phyloP scores from a whole-genome alignment of 1,139 yeast genomes.

The Pichia sp. region DNA sequence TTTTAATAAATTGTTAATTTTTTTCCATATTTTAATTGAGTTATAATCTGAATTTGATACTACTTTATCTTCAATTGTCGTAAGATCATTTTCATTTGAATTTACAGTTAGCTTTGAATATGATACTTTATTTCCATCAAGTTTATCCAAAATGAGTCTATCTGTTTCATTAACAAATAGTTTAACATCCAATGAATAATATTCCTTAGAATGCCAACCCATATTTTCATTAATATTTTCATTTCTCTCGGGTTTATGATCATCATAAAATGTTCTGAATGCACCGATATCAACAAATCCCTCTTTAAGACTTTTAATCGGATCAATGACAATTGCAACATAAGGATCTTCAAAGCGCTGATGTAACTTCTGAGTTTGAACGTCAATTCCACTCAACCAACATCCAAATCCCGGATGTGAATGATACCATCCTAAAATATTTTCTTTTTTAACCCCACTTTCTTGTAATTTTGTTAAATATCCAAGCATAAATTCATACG shows the following conservation, averaged over 20 bases:
- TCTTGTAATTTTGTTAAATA: constrained; percentile 56
- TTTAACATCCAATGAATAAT: constrained; percentile 63
- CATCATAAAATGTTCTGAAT: constrained; percentile 56
- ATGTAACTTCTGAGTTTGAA: constrained; percentile 77
- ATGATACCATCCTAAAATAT: constrained; percentile 92
- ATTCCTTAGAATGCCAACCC: constrained; percentile 65
- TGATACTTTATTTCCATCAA: neutral
- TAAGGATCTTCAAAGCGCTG: constrained; percentile 90
- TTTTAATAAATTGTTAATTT: neutral
- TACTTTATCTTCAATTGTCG: neutral
- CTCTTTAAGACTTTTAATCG: constrained; percentile 58
- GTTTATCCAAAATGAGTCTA: constrained; percentile 15
- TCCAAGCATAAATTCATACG: constrained; percentile 90
- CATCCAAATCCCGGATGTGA: constrained; percentile 98
- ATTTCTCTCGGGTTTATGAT: constrained; percentile 22
- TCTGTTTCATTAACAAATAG: constrained; percentile 47
- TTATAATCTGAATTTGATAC: constrained; percentile 2
- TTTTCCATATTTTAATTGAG: constrained; percentile 7
- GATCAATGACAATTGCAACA: constrained; percentile 83
- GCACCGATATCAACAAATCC: constrained; percentile 86
- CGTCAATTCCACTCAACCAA: constrained; percentile 88
- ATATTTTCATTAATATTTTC: constrained; percentile 17
- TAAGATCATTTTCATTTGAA: neutral
- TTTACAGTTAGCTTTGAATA: neutral
- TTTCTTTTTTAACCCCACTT: constrained; percentile 44